Evolutionary conservation across 345 rosid genomes (phyloP).

Genomic region (Acer saccharum): DNA sequence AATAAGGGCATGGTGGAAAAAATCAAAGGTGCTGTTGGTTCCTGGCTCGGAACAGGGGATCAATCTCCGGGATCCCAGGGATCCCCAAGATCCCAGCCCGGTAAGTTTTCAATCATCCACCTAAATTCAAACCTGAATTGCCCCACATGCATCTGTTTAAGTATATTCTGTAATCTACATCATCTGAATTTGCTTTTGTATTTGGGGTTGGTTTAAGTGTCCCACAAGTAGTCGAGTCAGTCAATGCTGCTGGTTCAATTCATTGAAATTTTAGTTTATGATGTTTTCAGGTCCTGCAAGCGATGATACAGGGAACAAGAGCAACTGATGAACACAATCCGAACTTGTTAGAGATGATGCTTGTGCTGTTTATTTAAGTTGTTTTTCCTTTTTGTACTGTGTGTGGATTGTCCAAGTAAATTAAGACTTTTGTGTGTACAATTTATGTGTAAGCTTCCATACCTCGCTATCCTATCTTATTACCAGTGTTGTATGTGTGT

Average conservation of each 20-base stretch:
- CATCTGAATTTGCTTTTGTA: too few species aligned
- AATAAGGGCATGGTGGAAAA: slow-evolving; percentile 45
- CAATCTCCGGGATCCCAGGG: slow-evolving; percentile 9
- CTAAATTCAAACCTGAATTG: neutral
- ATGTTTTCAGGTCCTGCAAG: slow-evolving; percentile 17
- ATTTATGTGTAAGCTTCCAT: too few species aligned
- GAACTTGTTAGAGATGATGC: neutral
- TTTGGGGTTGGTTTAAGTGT: too few species aligned
- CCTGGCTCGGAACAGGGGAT: slow-evolving; percentile 49
- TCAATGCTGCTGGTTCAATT: neutral
- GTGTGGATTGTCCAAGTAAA: too few species aligned
- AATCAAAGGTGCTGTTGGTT: slow-evolving; percentile 56
- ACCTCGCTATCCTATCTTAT: too few species aligned
- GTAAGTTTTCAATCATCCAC: slow-evolving; percentile 19
- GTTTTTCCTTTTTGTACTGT: neutral
- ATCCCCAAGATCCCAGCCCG: neutral
- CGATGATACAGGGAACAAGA: slow-evolving; percentile 18
- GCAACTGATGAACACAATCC: slow-evolving; percentile 27
- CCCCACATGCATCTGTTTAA: too few species aligned
- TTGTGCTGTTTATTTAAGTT: neutral
- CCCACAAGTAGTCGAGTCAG: too few species aligned
- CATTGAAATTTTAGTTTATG: neutral
- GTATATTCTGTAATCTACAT: too few species aligned
- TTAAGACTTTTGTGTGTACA: too few species aligned
- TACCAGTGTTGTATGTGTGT: too few species aligned